Evolutionary conservation across 1,139 yeast genomes (phyloP), one percentile per base, ranked within the genome.

Genomic region (Geotrichum bryndzae): DNA sequence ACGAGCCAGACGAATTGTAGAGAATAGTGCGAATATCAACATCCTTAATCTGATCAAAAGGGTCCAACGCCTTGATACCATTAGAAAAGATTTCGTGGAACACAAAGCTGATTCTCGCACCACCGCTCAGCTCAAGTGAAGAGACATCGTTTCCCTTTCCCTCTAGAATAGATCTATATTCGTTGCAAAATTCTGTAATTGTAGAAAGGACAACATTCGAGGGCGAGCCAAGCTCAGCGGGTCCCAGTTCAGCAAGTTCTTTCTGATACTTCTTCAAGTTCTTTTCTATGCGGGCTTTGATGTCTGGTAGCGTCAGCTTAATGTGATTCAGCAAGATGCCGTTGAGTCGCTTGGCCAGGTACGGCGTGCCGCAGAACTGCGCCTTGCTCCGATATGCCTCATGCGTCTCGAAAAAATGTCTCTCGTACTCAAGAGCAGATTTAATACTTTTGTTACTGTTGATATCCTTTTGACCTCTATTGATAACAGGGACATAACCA

Each of bases 401-500:
- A 48, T 97, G 95, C 68, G 87, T 87, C 78, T 92, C 94, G 72
- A 94, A 94, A 71, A 84, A 94, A 50, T 79, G 76, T 66, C 82
- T 82, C 77, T 94, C 99, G 74, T 88, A 95, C 58, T 82, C 82
- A 69, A 94, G 82, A 4, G 99, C 99, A 54, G 87, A 87, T 74
- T 95, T 84, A 71, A 94, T 94, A 22, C 96, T 88, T 76, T 94
- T 94, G 70, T 86, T 87, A 63, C 77, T 74, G 74, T 91, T 96
- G 70, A 94, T 95, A 77, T 94, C 99, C 74, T 88, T 90, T 79
- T 94, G 99, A 70, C 99, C 98, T 77, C 99, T 85, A 77, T 94
- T 94, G 70, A 94, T 92, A 62, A 94, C 99, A 7, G 99, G 99
- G 59, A 94, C 96, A 72, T 94, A 94, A 61, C 99, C 99, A 66